Evolutionary conservation across 306 rosid species (phyloP).

Genomic region (Clitoria ternatea): DNA sequence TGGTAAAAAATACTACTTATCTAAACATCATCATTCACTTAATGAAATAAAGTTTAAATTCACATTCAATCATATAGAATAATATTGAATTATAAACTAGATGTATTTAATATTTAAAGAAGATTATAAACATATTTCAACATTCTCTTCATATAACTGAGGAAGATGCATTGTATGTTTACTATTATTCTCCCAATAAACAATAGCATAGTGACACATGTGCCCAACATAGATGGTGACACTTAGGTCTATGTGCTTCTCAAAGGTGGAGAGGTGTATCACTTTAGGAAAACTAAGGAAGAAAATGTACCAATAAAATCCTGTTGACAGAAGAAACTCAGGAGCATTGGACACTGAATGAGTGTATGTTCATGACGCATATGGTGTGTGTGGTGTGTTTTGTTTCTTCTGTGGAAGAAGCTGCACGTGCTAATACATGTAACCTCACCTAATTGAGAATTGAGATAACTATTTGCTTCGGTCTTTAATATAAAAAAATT

Average conservation of each 20-base stretch:
- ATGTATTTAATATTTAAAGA: too few relatives aligned
- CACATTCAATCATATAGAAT: too few relatives aligned
- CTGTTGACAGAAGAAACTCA: background rate
- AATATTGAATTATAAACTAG: too few relatives aligned
- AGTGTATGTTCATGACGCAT: background rate
- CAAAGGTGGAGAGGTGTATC: background rate
- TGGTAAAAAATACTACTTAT: too few relatives aligned
- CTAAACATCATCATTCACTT: too few relatives aligned
- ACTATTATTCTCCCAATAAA: background rate
- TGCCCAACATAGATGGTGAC: background rate
- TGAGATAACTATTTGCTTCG: too few relatives aligned
- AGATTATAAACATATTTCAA: too few relatives aligned
- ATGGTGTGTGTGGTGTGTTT: background rate
- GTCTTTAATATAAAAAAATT: too few relatives aligned
- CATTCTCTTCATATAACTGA: too few relatives aligned
- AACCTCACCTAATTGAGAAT: background rate
- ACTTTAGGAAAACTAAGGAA: background rate
- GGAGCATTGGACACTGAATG: background rate
- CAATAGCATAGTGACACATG: background rate
- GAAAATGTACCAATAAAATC: background rate
- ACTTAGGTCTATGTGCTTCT: background rate
- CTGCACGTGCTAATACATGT: background rate
- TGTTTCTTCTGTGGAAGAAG: background rate
- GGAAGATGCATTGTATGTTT: background rate
- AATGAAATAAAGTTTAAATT: too few relatives aligned